phyloP scores from a whole-genome alignment of 2,329 filamentous ascomycete species.

The Fusarium napiforme region DNA sequence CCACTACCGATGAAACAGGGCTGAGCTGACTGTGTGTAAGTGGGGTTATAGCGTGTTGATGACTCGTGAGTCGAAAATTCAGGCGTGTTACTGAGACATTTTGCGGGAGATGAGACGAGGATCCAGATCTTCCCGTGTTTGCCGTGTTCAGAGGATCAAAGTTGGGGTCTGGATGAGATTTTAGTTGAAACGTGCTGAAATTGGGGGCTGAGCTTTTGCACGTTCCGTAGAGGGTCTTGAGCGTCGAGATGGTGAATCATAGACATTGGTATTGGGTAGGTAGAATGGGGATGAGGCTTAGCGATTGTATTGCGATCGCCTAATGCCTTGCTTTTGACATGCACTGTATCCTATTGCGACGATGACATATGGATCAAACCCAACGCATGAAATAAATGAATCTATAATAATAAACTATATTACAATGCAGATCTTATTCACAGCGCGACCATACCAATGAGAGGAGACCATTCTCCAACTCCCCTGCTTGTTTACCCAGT shows the following conservation, averaged over 20 bases:
- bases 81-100: not conserved
- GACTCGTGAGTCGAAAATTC: not conserved
- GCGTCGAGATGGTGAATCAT: not conserved
- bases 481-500: not conserved
- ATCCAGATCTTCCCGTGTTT: not conserved
- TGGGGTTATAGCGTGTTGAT: not conserved
- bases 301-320: not conserved
- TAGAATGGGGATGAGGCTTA: not conserved
- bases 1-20: constrained; percentile 5
- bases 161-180: not conserved
- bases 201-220: not conserved
- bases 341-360: not conserved
- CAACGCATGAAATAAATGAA: not conserved
- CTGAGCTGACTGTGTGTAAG: not conserved
- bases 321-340: not conserved
- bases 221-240: accelerated
- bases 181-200: not conserved
- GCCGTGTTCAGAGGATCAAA: not conserved
- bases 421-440: not conserved
- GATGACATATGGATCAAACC: not conserved
- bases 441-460: not conserved
- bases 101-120: not conserved
- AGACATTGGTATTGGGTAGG: not conserved
- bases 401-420: not conserved
- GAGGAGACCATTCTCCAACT: accelerated